phyloP scores from a whole-genome alignment of 2,329 filamentous ascomycete species.

The Clarireedia hainanense region DNA sequence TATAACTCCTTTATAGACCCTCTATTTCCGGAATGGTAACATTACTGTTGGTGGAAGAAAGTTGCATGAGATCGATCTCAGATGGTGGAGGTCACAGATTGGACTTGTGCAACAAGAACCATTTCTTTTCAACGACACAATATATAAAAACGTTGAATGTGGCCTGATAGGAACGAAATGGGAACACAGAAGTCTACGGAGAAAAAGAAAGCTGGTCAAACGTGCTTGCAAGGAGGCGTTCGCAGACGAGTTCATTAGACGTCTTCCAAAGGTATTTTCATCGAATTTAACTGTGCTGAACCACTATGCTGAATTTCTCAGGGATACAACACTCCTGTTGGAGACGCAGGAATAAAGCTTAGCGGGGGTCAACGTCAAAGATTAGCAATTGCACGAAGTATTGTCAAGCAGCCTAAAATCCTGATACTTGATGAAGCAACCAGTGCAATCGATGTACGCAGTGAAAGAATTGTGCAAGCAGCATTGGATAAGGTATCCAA shows the following conservation, averaged over 20 bases:
- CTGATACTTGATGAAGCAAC: slow-evolving; percentile 56
- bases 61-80: slow-evolving; percentile 12
- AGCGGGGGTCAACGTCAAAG: slow-evolving; percentile 77
- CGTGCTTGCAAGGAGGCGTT: slow-evolving; percentile 47
- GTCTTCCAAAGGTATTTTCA: slow-evolving; percentile 36
- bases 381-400: slow-evolving; percentile 55
- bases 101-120: slow-evolving; percentile 49
- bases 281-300: background rate
- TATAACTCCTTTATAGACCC: slow-evolving; percentile 12
- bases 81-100: slow-evolving; percentile 37
- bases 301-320: background rate
- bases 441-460: slow-evolving; percentile 68
- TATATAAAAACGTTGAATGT: slow-evolving; percentile 25
- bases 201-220: slow-evolving; percentile 16
- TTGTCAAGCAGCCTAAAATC: slow-evolving; percentile 46
- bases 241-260: slow-evolving; percentile 47
- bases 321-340: slow-evolving; percentile 65
- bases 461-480: slow-evolving; percentile 82
- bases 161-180: slow-evolving; percentile 17
- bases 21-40: slow-evolving; percentile 17
- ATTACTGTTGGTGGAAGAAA: slow-evolving; percentile 16
- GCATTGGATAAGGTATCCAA: slow-evolving; percentile 75
- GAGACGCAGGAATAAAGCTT: slow-evolving; percentile 67
- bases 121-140: slow-evolving; percentile 43
- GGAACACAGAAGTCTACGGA: slow-evolving; percentile 10